These are phyloP conservation scores for Kluyveromyces starmeri DNA, from an alignment of 805 yeast species.

Conservation along the genomic window DNA sequence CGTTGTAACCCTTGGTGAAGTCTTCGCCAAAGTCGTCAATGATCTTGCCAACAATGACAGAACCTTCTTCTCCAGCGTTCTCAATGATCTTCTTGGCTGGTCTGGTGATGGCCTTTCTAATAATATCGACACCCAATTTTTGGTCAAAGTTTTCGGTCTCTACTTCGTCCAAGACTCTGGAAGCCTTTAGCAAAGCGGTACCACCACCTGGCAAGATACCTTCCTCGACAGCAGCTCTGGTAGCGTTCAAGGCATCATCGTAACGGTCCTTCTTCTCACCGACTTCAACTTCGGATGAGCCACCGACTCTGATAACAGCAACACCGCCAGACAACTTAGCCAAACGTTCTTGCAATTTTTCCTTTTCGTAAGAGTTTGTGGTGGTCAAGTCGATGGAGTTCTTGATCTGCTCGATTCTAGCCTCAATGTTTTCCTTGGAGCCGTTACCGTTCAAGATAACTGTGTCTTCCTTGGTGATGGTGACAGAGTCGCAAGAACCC, in stretches of 20 bases:
- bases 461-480: slow-evolving; percentile 93
- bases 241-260: slow-evolving; percentile 96
- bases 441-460: slow-evolving; percentile 92
- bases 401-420: slow-evolving; percentile 92
- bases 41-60: slow-evolving; percentile 91
- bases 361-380: slow-evolving; percentile 83
- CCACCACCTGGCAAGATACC: slow-evolving; percentile 99
- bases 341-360: slow-evolving; percentile 93
- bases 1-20: slow-evolving; percentile 86
- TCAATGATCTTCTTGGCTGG: slow-evolving; percentile 95
- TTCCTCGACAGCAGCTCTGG: slow-evolving; percentile 98
- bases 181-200: slow-evolving; percentile 92
- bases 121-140: slow-evolving; percentile 89
- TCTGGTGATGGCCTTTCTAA: slow-evolving; percentile 83
- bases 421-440: slow-evolving; percentile 63
- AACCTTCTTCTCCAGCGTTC: slow-evolving; percentile 96
- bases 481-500: slow-evolving; percentile 86
- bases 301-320: slow-evolving; percentile 96
- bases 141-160: slow-evolving; percentile 88
- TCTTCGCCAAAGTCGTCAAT: slow-evolving; percentile 44
- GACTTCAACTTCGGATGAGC: slow-evolving; percentile 93
- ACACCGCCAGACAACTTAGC: slow-evolving; percentile 98
- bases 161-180: slow-evolving; percentile 60
- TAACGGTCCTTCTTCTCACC: slow-evolving; percentile 99
- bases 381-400: slow-evolving; percentile 62